Evolutionary conservation across 352 stramenopile genomes (phyloP).

Genomic region (Globisporangium echinulatum): DNA sequence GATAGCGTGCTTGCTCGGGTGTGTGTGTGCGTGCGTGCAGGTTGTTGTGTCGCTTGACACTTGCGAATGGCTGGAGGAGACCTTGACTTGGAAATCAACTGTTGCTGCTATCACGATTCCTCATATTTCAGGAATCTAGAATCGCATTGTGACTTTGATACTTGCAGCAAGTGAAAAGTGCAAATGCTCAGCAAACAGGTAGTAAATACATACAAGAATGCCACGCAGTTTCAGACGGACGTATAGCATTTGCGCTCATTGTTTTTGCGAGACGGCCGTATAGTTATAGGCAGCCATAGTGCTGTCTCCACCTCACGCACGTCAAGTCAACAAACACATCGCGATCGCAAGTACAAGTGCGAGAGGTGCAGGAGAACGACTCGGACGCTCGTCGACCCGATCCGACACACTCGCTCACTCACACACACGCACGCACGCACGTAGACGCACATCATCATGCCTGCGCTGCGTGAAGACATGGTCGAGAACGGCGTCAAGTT

Average conservation of each 20-base stretch:
- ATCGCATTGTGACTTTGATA: not conserved
- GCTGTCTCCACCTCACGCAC: conserved; percentile 2
- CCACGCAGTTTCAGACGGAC: not conserved
- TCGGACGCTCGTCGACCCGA: too few relatives aligned
- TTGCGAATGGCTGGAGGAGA: not conserved
- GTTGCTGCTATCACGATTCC: not conserved
- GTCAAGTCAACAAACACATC: conserved; percentile 13
- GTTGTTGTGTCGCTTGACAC: not conserved
- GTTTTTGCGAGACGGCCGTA: not conserved
- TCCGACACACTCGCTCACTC: too few relatives aligned
- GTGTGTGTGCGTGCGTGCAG: too few relatives aligned
- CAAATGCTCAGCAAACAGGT: not conserved
- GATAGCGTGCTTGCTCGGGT: too few relatives aligned
- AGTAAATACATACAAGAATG: not conserved
- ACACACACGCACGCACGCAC: too few relatives aligned
- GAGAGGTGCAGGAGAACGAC: too few relatives aligned
- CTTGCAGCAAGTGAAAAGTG: not conserved
- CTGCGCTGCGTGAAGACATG: conserved; percentile 29
- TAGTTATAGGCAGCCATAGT: not conserved
- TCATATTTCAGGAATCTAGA: not conserved
- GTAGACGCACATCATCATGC: not conserved
- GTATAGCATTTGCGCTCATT: not conserved
- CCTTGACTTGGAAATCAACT: not conserved
- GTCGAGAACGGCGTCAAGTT: conserved; percentile 79
- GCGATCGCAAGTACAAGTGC: conserved; percentile 1